Evolutionary conservation across 805 yeast species (phyloP).

Genomic region (Candida montana): DNA sequence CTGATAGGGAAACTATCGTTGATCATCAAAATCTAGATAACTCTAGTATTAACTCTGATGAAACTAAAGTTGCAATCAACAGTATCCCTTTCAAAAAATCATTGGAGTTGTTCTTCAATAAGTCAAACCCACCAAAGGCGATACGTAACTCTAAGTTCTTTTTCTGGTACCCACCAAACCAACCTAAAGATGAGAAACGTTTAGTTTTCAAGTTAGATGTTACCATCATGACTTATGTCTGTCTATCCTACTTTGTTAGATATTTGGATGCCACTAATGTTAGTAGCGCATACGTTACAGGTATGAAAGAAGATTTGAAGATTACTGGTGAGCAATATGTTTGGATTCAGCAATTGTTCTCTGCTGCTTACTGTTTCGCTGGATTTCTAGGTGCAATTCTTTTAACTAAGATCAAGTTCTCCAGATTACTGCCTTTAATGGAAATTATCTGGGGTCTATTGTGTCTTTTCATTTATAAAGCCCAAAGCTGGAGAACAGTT

Average conservation of each 20-base stretch:
- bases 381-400: conserved; percentile 7
- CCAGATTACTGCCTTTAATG: conserved; percentile 5
- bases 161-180: conserved; percentile 13
- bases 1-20: too few relatives aligned
- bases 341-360: conserved; percentile 22
- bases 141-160: conserved; percentile 13
- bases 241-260: conserved; percentile 30
- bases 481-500: conserved; percentile 6
- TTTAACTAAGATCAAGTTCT: conserved; percentile 5
- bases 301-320: conserved; percentile 45
- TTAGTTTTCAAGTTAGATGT: conserved; percentile 12
- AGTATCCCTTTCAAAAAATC: conserved; percentile 10
- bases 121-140: conserved; percentile 11
- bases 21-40: too few relatives aligned
- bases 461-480: conserved; percentile 35
- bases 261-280: conserved; percentile 52
- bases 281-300: conserved; percentile 53
- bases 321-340: conserved; percentile 39
- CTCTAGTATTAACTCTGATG: not conserved
- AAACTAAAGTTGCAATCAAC: not conserved
- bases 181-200: conserved; percentile 6
- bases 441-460: conserved; percentile 34
- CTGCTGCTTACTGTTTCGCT: conserved; percentile 9
- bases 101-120: conserved; percentile 12
- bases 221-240: conserved; percentile 13